Evolutionary conservation across 2,329 filamentous ascomycete species (phyloP), one percentile per base, ranked within the genome.

Genomic region (Colletotrichum tofieldiae): DNA sequence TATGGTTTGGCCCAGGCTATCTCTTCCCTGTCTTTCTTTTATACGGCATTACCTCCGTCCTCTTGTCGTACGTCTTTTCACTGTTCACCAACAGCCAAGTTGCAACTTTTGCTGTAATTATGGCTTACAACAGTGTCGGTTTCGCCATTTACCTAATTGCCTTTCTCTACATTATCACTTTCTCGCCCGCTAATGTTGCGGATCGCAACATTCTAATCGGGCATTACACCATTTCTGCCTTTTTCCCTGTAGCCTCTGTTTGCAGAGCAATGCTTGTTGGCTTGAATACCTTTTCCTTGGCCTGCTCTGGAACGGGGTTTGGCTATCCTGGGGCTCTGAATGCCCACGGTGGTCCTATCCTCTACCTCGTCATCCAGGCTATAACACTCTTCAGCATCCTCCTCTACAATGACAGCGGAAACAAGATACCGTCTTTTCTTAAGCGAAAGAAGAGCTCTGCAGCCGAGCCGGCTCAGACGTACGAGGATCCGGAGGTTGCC

Each of bases 1-100:
- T 92, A 2, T 97, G 93, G 91, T 98, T 93, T 76, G 87, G 92
- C 67, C 86, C 95, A 4, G 93, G 91, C 55, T 97, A 97, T 78
- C 84, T 98, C 9, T 97, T 97, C 79, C 82, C 96, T 9, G 87
- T 97, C 47, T 67, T 75, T 32, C n/a, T 75, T 0, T 54, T 75
- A 0, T 98, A 96, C 79, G 94, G 94, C 1, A 82, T 98, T 2
- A 90, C 93, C 0, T 93, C 94, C 0, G 94, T 90, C 2, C 83
- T 97, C 3, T 85, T 95, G 60, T 89, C 93, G 1, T 98, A 98
- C 80, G 84, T 96, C 49, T 87, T 97, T 45, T 97, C 94, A 0
- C 88, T 98, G 0, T 93, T 95, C 76, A 90, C 92, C 37, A 89
- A 88, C 52, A 95, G 93, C 51, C 94, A 97, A 80, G 87, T 98